Evolutionary conservation across 2,329 filamentous ascomycete species (phyloP).

Genomic region (Rhynchosporium agropyri): DNA sequence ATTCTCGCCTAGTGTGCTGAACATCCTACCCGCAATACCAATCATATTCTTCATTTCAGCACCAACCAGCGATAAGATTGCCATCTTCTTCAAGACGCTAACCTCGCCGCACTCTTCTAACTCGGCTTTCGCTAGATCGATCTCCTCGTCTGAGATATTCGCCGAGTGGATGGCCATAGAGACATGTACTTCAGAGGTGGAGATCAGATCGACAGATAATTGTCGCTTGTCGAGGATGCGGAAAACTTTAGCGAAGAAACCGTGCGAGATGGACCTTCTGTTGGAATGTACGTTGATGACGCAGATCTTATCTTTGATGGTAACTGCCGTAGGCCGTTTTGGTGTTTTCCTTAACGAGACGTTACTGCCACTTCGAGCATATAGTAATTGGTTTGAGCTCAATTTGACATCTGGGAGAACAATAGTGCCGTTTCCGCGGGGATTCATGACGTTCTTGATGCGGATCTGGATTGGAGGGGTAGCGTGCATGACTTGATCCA

Average conservation of each 20-base stretch:
- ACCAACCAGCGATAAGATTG: constrained; percentile 91
- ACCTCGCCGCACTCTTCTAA: constrained; percentile 84
- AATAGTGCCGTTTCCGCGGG: constrained; percentile 75
- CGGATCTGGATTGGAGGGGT: constrained; percentile 77
- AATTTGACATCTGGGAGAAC: constrained; percentile 74
- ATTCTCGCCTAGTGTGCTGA: constrained; percentile 89
- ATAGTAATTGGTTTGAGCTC: constrained; percentile 56
- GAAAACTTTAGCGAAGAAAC: constrained; percentile 94
- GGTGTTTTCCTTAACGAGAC: constrained; percentile 57
- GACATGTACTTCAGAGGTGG: constrained; percentile 94
- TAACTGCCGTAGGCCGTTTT: constrained; percentile 84
- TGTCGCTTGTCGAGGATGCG: constrained; percentile 83
- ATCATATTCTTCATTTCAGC: constrained; percentile 98
- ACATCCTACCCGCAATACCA: constrained; percentile 92
- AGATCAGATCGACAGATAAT: constrained; percentile 94
- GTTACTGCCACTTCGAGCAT: constrained; percentile 50
- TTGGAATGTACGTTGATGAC: constrained; percentile 99
- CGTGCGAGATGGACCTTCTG: constrained; percentile 92
- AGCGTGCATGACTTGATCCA: constrained; percentile 94
- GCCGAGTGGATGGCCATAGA: constrained; percentile 94
- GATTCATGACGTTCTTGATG: constrained; percentile 92
- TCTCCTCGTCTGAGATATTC: constrained; percentile 61
- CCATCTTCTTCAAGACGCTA: constrained; percentile 88
- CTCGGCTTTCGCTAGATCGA: constrained; percentile 70
- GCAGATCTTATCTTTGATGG: constrained; percentile 95